phyloP scores from a whole-genome alignment of 2,329 filamentous ascomycete species.

The Chaetomium sp. region DNA sequence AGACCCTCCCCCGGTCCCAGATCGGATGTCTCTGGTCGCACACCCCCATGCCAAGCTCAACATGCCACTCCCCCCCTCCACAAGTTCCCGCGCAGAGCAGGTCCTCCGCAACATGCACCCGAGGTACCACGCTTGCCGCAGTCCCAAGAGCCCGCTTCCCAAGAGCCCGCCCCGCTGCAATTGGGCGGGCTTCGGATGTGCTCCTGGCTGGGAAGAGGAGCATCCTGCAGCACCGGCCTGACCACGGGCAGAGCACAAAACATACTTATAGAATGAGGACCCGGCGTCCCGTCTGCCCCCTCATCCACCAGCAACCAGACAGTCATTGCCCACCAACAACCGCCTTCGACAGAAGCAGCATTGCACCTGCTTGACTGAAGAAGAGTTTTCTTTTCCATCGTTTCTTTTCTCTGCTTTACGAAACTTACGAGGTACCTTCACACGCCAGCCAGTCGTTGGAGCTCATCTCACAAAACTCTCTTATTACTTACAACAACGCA shows the following conservation, averaged over 20 bases:
- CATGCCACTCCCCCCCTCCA: slow-evolving; percentile 10
- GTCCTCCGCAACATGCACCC: slow-evolving; percentile 20
- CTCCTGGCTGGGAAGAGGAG: slow-evolving; percentile 15
- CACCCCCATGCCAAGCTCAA: slow-evolving; percentile 17
- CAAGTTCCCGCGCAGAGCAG: slow-evolving; percentile 15
- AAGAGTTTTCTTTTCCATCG: slow-evolving; percentile 1
- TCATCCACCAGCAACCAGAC: slow-evolving; percentile 15
- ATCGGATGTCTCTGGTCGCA: slow-evolving; percentile 22
- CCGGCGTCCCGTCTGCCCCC: slow-evolving; percentile 17
- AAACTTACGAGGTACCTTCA: background rate
- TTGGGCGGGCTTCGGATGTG: slow-evolving; percentile 21
- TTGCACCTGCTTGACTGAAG: slow-evolving; percentile 19
- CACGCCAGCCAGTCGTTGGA: background rate
- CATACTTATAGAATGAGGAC: slow-evolving; percentile 17
- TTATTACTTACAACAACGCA: too few relatives aligned
- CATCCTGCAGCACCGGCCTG: slow-evolving; percentile 18
- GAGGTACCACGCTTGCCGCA: slow-evolving; percentile 20
- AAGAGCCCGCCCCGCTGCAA: slow-evolving; percentile 14
- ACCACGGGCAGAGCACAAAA: slow-evolving; percentile 20
- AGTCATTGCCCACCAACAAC: slow-evolving; percentile 17
- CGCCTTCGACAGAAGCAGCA: slow-evolving; percentile 20
- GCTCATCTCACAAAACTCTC: background rate
- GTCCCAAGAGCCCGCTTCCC: background rate
- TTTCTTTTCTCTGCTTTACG: slow-evolving; percentile 1
- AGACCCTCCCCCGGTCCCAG: slow-evolving; percentile 14